Conservation (phyloP, 108 stramenopile genomes). For the Epipyxis sp. region DNA sequence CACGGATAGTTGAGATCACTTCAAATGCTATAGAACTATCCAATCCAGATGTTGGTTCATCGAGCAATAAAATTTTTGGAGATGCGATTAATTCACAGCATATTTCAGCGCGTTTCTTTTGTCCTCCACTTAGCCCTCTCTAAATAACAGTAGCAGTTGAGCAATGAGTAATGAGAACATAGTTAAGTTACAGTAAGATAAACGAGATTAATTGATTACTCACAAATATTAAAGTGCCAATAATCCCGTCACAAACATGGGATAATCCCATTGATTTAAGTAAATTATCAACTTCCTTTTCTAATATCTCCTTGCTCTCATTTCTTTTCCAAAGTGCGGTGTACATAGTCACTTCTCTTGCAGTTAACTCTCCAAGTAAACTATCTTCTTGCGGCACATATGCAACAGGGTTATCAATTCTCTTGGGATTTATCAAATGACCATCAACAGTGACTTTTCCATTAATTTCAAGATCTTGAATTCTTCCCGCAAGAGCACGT, state of each 20-base stretch:
- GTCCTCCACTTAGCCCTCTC: conserved; percentile 17
- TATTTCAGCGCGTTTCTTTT: conserved; percentile 18
- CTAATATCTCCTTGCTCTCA: neutral
- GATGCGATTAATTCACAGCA: conserved; percentile 15
- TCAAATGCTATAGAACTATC: conserved; percentile 24
- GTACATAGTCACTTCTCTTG: neutral
- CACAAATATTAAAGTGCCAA: too few species aligned
- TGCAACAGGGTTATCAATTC: conserved; percentile 35
- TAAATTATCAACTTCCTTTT: conserved; percentile 23
- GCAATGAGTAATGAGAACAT: too few species aligned
- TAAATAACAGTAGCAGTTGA: neutral
- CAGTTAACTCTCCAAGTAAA: conserved; percentile 41
- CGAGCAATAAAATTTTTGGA: neutral
- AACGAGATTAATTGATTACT: too few species aligned
- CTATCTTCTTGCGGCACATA: conserved; percentile 50
- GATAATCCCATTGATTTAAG: neutral
- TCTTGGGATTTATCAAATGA: conserved; percentile 40
- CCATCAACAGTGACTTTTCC: conserved; percentile 49
- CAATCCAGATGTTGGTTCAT: conserved; percentile 24
- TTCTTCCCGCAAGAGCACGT: conserved; percentile 49
- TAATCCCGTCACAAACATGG: neutral
- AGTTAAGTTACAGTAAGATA: too few species aligned
- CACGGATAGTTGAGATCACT: neutral
- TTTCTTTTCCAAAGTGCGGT: neutral
- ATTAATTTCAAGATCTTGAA: conserved; percentile 35